A percentile compares a stretch with the other conserved stretches of the same genome.
These are phyloP conservation scores for Colletotrichum sojae DNA, from an alignment of 2,329 filamentous ascomycete genomes.

Conservation along the genomic window DNA sequence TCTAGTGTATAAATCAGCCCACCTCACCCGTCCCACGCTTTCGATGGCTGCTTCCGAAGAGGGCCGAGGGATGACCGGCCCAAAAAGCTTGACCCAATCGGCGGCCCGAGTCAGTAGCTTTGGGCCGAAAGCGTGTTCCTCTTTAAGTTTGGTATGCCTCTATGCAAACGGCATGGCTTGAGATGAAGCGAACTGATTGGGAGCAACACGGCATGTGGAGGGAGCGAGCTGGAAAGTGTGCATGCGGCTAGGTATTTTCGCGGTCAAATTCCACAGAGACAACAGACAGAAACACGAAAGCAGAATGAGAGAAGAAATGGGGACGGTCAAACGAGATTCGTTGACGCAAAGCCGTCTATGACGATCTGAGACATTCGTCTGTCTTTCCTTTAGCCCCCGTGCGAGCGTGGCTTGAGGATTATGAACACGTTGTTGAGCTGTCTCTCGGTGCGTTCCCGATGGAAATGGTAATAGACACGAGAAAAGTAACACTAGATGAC, in stretches of 20 bases:
- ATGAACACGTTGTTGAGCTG: neutral
- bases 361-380: conserved; percentile 18
- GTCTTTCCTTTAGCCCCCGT: neutral
- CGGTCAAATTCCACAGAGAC: neutral
- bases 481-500: neutral
- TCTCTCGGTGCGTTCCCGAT: neutral
- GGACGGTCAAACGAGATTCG: neutral
- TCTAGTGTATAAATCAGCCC: neutral
- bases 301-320: neutral
- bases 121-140: neutral
- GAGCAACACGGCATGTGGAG: too few species aligned
- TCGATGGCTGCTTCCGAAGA: neutral
- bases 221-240: neutral
- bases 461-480: conserved; percentile 25
- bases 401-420: conserved; percentile 20
- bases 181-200: neutral
- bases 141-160: conserved; percentile 1
- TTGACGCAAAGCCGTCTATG: neutral
- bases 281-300: neutral
- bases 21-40: neutral
- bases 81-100: neutral
- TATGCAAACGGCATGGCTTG: conserved; percentile 29
- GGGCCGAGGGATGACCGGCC: too few species aligned
- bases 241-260: neutral
- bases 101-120: neutral